Base-by-base conservation (phyloP, 495 filamentous ascomycete species). In the Annulohypoxylon moriforme region DNA sequence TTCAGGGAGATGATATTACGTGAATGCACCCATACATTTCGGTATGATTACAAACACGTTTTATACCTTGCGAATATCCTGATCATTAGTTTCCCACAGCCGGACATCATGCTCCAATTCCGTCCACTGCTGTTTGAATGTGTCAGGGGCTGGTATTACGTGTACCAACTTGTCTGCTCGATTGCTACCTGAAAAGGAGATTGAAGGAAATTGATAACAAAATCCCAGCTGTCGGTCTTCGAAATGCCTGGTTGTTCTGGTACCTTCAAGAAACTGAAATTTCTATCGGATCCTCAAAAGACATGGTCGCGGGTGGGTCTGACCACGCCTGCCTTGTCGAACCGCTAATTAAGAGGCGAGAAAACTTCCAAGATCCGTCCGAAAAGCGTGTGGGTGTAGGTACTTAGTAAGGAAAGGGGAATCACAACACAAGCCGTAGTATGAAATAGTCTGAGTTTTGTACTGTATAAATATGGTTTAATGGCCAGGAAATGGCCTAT, bases 401-500 rank as follows among this genome's bases (percentile, higher is more conserved):
- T 29, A 27, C 8, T 40, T 29, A 25, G 14, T 10, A 42, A 50
- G 33, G 25, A 42, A 69, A 58, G 13, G 42, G n/a, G 24, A 64
- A 46, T 44, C 36, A 44, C 60, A 14, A 11, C 4, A 47, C 40
- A 34, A 33, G 44, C 20, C 9, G 31, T 36, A 58, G 20, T 58
- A 47, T 44, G 55, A 64, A 64, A 71, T 47, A 57, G 34, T 24
- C 10, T 47, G 42, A 50, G 20, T 38, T 57, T 57, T 52, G 42
- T 60, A 47, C n/a, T 61, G 42, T 57, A 34, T 63, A 40, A 25
- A 46, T 34, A 55, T 34, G 57, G 55, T 61, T 67, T 52, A 65
- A 75, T 78, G 76, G 76, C 74, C 76, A 78, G 76, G 76, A 46
- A 73, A 78, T 78, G 69, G 66, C 69, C 62, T 64, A 67, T 59